Conservation (phyloP, 805 yeast species). For the Teunomyces panamensis region DNA sequence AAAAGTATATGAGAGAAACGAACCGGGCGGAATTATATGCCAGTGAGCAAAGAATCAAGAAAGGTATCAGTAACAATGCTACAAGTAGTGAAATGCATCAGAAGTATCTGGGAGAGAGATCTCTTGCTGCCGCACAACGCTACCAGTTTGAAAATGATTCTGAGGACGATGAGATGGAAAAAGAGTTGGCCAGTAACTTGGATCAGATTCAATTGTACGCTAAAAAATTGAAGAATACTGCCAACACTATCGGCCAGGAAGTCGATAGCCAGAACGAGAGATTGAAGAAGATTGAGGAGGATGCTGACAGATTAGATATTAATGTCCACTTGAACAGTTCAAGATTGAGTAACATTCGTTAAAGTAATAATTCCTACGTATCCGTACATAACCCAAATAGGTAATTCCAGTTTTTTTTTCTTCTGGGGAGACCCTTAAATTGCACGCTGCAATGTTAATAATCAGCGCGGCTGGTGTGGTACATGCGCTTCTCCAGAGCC, state of each 20-base stretch:
- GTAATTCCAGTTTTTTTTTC: not conserved
- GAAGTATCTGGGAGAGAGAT: constrained; percentile 51
- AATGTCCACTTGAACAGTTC: constrained; percentile 76
- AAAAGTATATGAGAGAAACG: constrained; percentile 58
- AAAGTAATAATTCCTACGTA: not conserved
- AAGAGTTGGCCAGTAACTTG: constrained; percentile 79
- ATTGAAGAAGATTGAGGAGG: constrained; percentile 72
- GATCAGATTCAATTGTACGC: constrained; percentile 73
- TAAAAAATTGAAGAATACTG: constrained; percentile 67
- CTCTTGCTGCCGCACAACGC: constrained; percentile 57
- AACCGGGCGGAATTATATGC: constrained; percentile 57
- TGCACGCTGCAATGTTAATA: not conserved
- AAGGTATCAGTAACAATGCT: constrained; percentile 50
- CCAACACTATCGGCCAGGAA: constrained; percentile 71
- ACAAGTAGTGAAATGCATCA: constrained; percentile 34
- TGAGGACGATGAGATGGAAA: constrained; percentile 91
- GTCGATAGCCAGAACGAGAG: constrained; percentile 75
- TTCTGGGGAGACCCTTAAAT: not conserved
- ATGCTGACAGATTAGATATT: constrained; percentile 81
- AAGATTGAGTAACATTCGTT: constrained; percentile 56
- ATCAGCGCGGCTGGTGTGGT: not conserved
- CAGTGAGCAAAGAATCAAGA: constrained; percentile 66
- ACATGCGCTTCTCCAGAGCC: not conserved
- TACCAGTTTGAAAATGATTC: constrained; percentile 86
- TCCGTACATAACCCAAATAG: not conserved